Evolutionary conservation across 108 stramenopile species (phyloP), one percentile per base, ranked within the genome.

Genomic region (Schizochytrium sp.): DNA sequence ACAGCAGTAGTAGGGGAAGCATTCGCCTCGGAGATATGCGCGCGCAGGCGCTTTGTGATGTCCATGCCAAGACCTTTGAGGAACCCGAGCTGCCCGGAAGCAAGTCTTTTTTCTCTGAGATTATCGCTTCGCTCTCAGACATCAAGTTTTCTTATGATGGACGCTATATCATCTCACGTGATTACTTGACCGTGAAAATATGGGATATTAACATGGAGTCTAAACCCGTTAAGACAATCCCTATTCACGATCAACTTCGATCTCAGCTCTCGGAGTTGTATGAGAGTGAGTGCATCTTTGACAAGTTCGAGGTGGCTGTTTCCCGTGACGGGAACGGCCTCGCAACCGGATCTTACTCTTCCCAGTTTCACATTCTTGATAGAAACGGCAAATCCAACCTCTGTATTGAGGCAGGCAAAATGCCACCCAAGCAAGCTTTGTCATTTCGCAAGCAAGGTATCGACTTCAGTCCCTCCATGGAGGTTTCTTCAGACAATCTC

Each of bases 221-320:
- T 46, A 46, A 61, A 12, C 94, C 95, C 5, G 91, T 95, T 47
- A 76, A 88, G 15, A 88, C 89, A n/a, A 91, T 95, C 13, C 72
- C 58, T 17, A 88, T 95, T 40, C 94, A 95, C 87, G 94, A 95
- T 10, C 89, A 94, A 56, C 90, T 95, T 57, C 89, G 92, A 41
- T 91, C 92, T 2, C 69, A 88, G 89, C 87, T 95, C 45, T 72
- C 59, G 44, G 90, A 95, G 45, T 89, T 95, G 13, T 95, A 95
- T 92, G 94, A 94, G 60, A 93, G 72, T 69, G 95, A 95, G 88
- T 91, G 89, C 69, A 95, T 95, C 64, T 95, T 95, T 59, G 95
- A 95, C 93, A 95, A 95, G 93, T 95, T 95, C 88, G 94, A 95
- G 91, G 89, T 92, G 19, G 89, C 87, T 46, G 57, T 91, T 4